Evolutionary conservation across 108 stramenopile species (phyloP).

Genomic region (Phaeodactylum tricornutum): DNA sequence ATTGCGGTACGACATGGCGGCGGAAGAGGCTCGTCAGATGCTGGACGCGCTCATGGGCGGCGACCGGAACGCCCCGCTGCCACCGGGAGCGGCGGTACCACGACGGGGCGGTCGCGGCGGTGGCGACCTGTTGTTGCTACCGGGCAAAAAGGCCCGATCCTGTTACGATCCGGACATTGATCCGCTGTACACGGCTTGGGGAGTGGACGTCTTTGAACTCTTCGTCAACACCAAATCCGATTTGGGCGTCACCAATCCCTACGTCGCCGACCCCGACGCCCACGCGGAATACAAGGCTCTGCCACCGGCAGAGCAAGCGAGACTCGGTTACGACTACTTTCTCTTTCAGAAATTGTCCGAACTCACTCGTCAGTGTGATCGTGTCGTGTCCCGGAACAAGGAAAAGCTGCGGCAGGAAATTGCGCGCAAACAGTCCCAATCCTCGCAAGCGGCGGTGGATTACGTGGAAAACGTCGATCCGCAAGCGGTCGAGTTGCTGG

Average conservation of each 20-base stretch:
- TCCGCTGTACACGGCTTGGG: conserved; percentile 86
- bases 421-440: conserved; percentile 36
- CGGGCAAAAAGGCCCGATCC: conserved; percentile 40
- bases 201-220: conserved; percentile 77
- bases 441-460: conserved; percentile 41
- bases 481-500: conserved; percentile 45
- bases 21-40: conserved; percentile 66
- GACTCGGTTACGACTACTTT: conserved; percentile 61
- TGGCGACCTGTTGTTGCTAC: conserved; percentile 20
- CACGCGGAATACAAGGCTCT: conserved; percentile 49
- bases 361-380: conserved; percentile 67
- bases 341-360: conserved; percentile 64
- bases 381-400: conserved; percentile 62
- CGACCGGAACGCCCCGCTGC: conserved; percentile 71
- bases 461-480: conserved; percentile 37
- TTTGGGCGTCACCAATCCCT: conserved; percentile 55
- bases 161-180: conserved; percentile 77
- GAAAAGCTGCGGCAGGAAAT: conserved; percentile 72
- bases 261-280: conserved; percentile 52
- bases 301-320: conserved; percentile 65
- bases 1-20: conserved; percentile 16
- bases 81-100: conserved; percentile 37
- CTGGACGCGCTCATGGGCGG: conserved; percentile 83
- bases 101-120: conserved; percentile 13
- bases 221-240: conserved; percentile 86